Evolutionary conservation across 2,329 filamentous ascomycete genomes (phyloP), one percentile per base, ranked within the genome.

Genomic region (Lojkania enalia): DNA sequence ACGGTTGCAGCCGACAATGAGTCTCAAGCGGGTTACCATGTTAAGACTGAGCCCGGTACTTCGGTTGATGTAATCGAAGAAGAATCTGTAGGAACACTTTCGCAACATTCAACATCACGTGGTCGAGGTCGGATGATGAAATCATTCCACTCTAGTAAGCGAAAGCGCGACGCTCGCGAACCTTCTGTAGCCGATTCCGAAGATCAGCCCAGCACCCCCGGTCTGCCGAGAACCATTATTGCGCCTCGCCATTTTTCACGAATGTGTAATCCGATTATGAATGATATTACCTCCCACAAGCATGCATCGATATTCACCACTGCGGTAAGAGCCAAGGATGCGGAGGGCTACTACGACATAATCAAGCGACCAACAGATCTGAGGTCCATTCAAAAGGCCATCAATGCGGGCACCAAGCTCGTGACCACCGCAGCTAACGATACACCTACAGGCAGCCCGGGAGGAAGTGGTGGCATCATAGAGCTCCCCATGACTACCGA

Each of bases 401-500:
- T 80, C 42, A 69, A 64, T 3, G 71, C 69, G 2, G 76, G 76
- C 4, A 63, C 66, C 4, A 84, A 83, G 43, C 84, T 87, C 47
- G 87, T 90, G 12, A 62, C 64, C 29, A 70, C 73, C 2, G 69
- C 71, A 2, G 65, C 73, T 11, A 64, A 74, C 81, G 25, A 80
- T 82, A 52, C 80, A 78, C 40, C 83, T 81, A n/a, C 56, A 5
- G 78, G 77, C 39, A 80, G 87, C 31, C 75, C 83, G 0, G 81
- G 81, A 14, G 83, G 85, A 40, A 75, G 79, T 3, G 61, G 66
- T 19, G 61, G 59, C 21, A 51, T 65, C 11, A 55, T 67, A 29
- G 63, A 70, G 40, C 48, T 92, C 5, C 83, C 87, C 6, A 80
- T 87, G 44, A 86, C 82, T 2, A 80, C 85, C 38, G 89, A 96